Base-by-base conservation (phyloP, 1,284 basidiomycete genomes). In the Ganoderma resinaceum region DNA sequence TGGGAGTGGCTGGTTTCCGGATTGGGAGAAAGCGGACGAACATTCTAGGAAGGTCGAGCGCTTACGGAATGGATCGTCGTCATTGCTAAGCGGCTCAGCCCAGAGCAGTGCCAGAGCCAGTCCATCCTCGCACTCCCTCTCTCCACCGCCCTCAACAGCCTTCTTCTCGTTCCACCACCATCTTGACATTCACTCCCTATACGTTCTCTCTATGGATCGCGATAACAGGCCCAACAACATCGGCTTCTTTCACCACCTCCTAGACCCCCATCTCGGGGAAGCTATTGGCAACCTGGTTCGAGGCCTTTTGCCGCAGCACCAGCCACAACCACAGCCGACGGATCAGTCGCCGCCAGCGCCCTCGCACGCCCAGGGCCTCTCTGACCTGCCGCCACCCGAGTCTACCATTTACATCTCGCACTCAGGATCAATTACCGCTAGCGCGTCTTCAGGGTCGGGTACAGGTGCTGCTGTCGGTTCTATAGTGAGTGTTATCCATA, bases 181-280 rank as follows among this genome's bases (percentile, higher is more conserved):
- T 66, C 72, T 59, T 31, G 26, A 11, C 38, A 16, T 12, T 43
- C 14, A 6, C 12, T 42, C 40, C 2, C 29, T 29, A n/a, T 63
- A 57, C 42, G n/a, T 33, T 66, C 63, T 53, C 66, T 23, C 33
- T 64, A 76, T 74, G 73, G 71, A 74, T 61, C 68, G 71, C 65
- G 72, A 74, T 62, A 68, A 72, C 60, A 64, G 66, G n/a, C 59
- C 59, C 61, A 64, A 69, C 66, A 62, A 69, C 65, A 66, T 67
- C 49, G 31, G 23, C 60, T 64, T 73, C 63, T 49, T 71, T 31
- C 69, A 71, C 63, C 69, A 72, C 52, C 42, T 71, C 37, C 53
- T 71, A 18, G 70, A 73, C 31, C 71, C 73, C 18, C 69, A 71
- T 2, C 61, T 71, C 59, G 72, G 69, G 46, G 64, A 72, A 42